Conservation (phyloP, 2,329 filamentous ascomycete species). For the Pseudogymnoascus sp. region DNA sequence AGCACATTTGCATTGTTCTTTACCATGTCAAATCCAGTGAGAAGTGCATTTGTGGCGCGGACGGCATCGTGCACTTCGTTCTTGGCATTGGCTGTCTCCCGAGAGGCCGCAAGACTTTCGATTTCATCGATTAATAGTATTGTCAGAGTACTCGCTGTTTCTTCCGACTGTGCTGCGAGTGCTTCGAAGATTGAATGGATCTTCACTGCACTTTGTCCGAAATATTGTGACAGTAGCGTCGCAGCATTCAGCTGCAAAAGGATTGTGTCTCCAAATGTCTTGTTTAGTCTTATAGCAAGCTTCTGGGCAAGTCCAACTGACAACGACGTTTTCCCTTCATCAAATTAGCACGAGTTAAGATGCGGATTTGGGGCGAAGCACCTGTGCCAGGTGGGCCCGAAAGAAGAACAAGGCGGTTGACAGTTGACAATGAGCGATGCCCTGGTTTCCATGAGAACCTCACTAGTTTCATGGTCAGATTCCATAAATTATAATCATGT, state of each 20-base stretch:
- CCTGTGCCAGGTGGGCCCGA: constrained; percentile 84
- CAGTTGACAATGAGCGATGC: too few species aligned
- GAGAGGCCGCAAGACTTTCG: constrained; percentile 27
- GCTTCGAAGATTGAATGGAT: constrained; percentile 37
- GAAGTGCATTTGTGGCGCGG: constrained; percentile 28
- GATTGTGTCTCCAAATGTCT: constrained; percentile 29
- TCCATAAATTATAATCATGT: constrained; percentile 18
- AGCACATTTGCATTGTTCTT: constrained; percentile 22
- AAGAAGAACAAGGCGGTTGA: constrained; percentile 86
- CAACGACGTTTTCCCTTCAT: constrained; percentile 71
- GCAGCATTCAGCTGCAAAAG: constrained; percentile 41
- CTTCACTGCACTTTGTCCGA: constrained; percentile 39
- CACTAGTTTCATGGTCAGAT: constrained; percentile 12
- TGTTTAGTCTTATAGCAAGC: constrained; percentile 38
- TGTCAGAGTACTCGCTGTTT: constrained; percentile 20
- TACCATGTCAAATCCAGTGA: constrained; percentile 25
- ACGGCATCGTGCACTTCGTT: constrained; percentile 27
- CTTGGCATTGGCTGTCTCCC: constrained; percentile 18
- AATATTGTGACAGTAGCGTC: constrained; percentile 39
- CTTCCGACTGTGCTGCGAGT: constrained; percentile 27
- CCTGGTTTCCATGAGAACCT: too few species aligned
- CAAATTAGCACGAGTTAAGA: too few species aligned
- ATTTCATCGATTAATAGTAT: constrained; percentile 30
- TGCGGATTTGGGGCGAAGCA: not conserved
- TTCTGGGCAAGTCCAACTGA: constrained; percentile 84